Base-by-base conservation (phyloP, 805 yeast genomes). In the Wickerhamiella slavikovae region DNA sequence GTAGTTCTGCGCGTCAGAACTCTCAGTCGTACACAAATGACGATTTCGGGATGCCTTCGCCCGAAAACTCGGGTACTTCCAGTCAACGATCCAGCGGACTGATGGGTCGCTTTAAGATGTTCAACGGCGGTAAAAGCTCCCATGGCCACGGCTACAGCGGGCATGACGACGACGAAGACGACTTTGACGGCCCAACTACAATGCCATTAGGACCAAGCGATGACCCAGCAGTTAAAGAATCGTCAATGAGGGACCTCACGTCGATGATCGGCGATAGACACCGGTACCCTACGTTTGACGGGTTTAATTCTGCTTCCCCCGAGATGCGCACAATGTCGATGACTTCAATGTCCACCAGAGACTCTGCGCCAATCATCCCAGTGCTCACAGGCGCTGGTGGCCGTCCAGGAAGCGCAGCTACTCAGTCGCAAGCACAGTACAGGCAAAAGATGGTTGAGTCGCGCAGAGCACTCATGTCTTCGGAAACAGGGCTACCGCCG, bases 301-400 rank as follows among this genome's bases (percentile, higher is more conserved):
- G 36, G 24, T 34, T 34, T 29, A 27, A 29, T 3, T 29, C 30
- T 17, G 19, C 25, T 34, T 17, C 31, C 33, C 4, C 16, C 16
- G 21, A 22, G 13, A 40, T 38, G 15, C 35, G 52, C 6, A 37
- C 54, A 13, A 42, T 45, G 49, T 40, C 49, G 6, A 40, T 48
- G 29, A 40, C 44, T n/a, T 31, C 45, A 16, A 45, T 44, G 49
- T 42, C 49, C 14, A 34, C 33, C 22, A 44, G 38, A 32, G 55
- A 51, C 35, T 42, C 56, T 5, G 44, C 55, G 17, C 56, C 56
- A 14, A 37, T 51, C 22, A 49, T 51, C 26, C 56, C 56, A 18
- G 45, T 42, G 30, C 29, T 51, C 14, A 21, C 31, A 20, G 17
- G 31, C 15, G 16, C 22, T 24, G 25, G 23, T 8, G 17, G 18